Evolutionary conservation across 2,329 filamentous ascomycete species (phyloP).

Genomic region (Fusarium euwallaceae): DNA sequence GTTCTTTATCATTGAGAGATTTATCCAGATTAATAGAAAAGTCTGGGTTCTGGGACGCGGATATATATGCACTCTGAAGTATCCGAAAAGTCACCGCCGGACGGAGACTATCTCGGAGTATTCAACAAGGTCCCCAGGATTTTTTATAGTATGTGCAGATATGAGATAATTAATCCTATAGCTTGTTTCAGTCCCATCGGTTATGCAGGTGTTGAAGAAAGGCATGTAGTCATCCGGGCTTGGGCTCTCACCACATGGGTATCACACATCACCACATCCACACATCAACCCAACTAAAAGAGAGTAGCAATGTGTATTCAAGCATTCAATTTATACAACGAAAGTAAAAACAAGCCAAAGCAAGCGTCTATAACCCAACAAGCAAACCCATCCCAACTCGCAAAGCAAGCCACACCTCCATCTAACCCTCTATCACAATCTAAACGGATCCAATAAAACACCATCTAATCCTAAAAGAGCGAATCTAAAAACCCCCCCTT

Average conservation of each 20-base stretch:
- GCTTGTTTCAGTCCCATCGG: background rate
- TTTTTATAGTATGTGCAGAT: background rate
- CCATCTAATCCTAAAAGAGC: background rate
- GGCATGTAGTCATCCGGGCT: background rate
- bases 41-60: background rate
- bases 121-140: slow-evolving; percentile 4
- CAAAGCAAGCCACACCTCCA: background rate
- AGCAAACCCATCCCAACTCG: background rate
- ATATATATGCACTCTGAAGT: slow-evolving; percentile 24
- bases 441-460: background rate
- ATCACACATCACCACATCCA: background rate
- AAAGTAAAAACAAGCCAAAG: background rate
- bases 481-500: background rate
- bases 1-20: background rate
- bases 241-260: background rate
- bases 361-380: background rate
- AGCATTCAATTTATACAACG: background rate
- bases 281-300: background rate
- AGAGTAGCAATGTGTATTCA: background rate
- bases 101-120: slow-evolving; percentile 26
- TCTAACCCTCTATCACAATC: background rate
- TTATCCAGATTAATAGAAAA: background rate
- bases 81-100: slow-evolving; percentile 38
- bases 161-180: background rate
- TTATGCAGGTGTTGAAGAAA: background rate